Evolutionary conservation across 2,329 filamentous ascomycete genomes (phyloP).

Genomic region (Colletotrichum godetiae): DNA sequence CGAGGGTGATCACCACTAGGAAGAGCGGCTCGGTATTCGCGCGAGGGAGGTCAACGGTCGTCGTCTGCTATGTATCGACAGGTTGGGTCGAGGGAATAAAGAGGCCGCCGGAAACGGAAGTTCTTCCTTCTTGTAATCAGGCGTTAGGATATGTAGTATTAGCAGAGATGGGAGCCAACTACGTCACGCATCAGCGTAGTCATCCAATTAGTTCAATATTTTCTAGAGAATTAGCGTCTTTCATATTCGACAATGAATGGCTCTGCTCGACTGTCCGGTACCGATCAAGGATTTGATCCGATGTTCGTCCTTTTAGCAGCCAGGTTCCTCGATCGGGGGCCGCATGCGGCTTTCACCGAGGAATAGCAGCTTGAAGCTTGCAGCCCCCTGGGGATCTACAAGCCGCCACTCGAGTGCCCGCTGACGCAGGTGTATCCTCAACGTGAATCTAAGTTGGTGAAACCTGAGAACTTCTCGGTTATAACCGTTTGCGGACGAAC

Average conservation of each 20-base stretch:
- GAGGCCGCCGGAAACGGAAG: constrained; percentile 22
- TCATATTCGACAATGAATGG: background rate
- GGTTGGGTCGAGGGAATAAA: background rate
- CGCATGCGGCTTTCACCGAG: constrained; percentile 11
- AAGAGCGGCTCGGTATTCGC: background rate
- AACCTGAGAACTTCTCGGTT: background rate
- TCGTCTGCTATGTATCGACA: background rate
- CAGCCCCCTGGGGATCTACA: background rate
- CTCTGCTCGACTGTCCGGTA: background rate
- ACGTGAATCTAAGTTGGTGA: background rate
- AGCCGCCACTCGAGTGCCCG: background rate
- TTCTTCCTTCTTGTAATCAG: background rate
- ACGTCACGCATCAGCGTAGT: constrained; percentile 3
- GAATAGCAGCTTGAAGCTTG: background rate
- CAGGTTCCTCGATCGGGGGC: background rate
- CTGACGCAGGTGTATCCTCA: constrained; percentile 2
- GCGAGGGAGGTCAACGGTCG: background rate
- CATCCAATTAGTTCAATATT: background rate
- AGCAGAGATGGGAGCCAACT: background rate
- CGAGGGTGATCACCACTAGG: constrained; percentile 16
- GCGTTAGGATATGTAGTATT: background rate
- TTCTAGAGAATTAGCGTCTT: background rate
- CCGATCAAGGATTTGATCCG: background rate
- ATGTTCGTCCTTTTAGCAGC: background rate
- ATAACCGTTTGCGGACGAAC: constrained; percentile 15